Base-by-base conservation (phyloP, 2,329 filamentous ascomycete genomes). In the Aspergillus flavus region DNA sequence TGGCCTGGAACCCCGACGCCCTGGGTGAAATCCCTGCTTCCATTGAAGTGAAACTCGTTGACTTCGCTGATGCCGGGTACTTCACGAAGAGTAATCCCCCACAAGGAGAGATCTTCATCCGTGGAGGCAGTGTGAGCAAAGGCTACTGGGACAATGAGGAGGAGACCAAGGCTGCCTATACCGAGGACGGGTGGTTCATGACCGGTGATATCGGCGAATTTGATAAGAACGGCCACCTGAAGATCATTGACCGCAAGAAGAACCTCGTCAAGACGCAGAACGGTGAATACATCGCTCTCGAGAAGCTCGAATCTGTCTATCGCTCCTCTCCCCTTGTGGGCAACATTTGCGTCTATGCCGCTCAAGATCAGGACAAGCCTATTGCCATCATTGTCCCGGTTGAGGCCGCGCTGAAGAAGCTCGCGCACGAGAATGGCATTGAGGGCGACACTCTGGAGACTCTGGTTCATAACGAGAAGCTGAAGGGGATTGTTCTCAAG, bases 181-280 rank as follows among this genome's bases (percentile, higher is more conserved):
- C 91, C 1, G 78, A 87, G 3, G 95, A 97, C 72, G 93, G 93
- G 57, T 98, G 95, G 95, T 98, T 98, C 86, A 94, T 91, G 85
- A 96, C 93, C 19, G 94, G 94, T 65, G 94, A 98, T 73, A 95
- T 98, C 76, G 94, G 94, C 72, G 92, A 97, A 76, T 95, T 94
- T 72, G 89, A 94, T 78, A 76, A 82, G 52, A 85, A 90, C 65
- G 94, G 94, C 50, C 91, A 96, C 76, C 80, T 98, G 68, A 87
- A 85, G 71, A 90, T 98, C 76, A 94, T 98, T 74, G 94, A 98
- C 79, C 92, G 94, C 71, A 94, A 97, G 87, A 98, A 98, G 89
- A 98, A 98, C 81, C 84, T 98, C 61, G 92, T 98, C 79, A 98
- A 98, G 88, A 94, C 95, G 67, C 87, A 92, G 68, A 93, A 94